These are phyloP conservation scores for Trametes pubescens DNA, from an alignment of 1,284 basidiomycete genomes.

Conservation along the genomic window DNA sequence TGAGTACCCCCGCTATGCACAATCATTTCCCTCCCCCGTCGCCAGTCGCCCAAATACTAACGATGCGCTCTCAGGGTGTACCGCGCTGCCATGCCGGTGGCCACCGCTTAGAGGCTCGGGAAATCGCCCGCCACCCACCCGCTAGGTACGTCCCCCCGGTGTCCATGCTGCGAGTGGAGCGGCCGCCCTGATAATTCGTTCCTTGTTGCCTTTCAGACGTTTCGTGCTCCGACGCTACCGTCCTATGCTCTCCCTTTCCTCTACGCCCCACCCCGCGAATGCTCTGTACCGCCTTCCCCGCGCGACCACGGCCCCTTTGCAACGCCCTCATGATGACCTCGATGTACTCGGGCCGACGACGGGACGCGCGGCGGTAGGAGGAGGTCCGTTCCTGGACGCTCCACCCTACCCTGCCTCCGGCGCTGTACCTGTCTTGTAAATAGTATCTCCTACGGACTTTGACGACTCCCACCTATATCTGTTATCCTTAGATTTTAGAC, in stretches of 20 bases:
- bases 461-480: slow-evolving; percentile 3
- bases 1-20: slow-evolving; percentile 13
- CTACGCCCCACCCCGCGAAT: background rate
- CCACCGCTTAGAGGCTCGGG: slow-evolving; percentile 13
- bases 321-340: slow-evolving; percentile 14
- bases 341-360: slow-evolving; percentile 12
- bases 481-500: slow-evolving; percentile 14
- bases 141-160: slow-evolving; percentile 15
- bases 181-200: slow-evolving; percentile 8
- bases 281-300: slow-evolving; percentile 1
- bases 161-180: slow-evolving; percentile 1
- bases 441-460: slow-evolving; percentile 17
- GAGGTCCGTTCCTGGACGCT: slow-evolving; percentile 4
- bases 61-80: slow-evolving; percentile 6
- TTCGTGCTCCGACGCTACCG: slow-evolving; percentile 9
- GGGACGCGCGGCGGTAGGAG: background rate
- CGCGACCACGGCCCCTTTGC: slow-evolving; percentile 6
- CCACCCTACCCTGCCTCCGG: background rate
- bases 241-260: slow-evolving; percentile 13
- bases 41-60: background rate
- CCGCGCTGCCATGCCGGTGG: slow-evolving; percentile 13
- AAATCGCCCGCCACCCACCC: background rate
- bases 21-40: background rate
- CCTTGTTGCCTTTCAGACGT: slow-evolving; percentile 6
- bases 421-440: slow-evolving; percentile 10